Conservation (phyloP, 306 rosid genomes). For the Castanea mollissima region DNA sequence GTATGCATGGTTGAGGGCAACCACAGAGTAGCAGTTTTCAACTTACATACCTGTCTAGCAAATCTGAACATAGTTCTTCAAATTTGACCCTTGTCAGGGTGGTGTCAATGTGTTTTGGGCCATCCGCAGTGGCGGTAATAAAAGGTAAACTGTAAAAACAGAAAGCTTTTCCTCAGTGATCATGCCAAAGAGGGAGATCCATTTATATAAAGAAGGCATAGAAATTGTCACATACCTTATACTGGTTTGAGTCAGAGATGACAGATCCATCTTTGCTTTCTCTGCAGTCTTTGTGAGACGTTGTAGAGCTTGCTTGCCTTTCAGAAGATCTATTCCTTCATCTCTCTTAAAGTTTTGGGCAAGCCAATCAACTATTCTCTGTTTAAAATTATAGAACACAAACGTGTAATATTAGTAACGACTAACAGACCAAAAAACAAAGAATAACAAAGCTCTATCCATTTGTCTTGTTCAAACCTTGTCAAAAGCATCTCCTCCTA, state of each 20-base stretch:
- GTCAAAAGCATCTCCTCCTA: slow-evolving; percentile 98
- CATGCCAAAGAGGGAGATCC: background rate
- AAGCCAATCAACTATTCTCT: slow-evolving; percentile 95
- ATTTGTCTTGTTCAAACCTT: slow-evolving; percentile 45
- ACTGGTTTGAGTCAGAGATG: slow-evolving; percentile 82
- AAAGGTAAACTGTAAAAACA: slow-evolving; percentile 69
- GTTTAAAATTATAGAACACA: slow-evolving; percentile 4
- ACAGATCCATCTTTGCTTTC: slow-evolving; percentile 95
- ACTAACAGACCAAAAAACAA: background rate
- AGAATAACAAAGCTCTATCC: background rate
- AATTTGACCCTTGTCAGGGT: slow-evolving; percentile 87
- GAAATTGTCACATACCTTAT: slow-evolving; percentile 47
- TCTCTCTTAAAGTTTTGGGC: slow-evolving; percentile 68
- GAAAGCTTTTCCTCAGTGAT: background rate
- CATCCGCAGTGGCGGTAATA: slow-evolving; percentile 93
- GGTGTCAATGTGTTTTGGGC: slow-evolving; percentile 94
- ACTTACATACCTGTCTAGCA: slow-evolving; percentile 66
- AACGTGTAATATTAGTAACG: background rate
- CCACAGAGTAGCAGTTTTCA: background rate
- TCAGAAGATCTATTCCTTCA: slow-evolving; percentile 85
- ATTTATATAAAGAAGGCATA: background rate
- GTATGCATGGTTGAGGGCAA: background rate
- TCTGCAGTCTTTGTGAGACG: slow-evolving; percentile 94
- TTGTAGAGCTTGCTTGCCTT: slow-evolving; percentile 97
- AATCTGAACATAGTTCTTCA: slow-evolving; percentile 88